Evolutionary conservation across 2,329 filamentous ascomycete species (phyloP).

Genomic region (Aspergillus sergii): DNA sequence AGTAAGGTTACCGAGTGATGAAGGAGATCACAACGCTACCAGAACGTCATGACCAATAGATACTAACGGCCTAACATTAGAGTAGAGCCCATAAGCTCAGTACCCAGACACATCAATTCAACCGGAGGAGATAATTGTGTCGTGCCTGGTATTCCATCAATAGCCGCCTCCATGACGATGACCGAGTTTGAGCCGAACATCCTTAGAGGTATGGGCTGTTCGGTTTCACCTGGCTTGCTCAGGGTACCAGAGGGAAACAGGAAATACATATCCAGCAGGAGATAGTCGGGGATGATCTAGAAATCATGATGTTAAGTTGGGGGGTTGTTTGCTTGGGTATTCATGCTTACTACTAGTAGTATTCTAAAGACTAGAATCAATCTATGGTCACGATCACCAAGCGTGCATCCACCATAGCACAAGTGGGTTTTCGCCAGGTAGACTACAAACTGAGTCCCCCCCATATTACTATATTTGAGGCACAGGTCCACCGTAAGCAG

Average conservation of each 20-base stretch:
- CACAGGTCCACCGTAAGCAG: not conserved
- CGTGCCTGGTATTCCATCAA: not conserved
- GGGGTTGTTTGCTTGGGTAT: not conserved
- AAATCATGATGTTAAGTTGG: not conserved
- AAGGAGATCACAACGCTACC: not conserved
- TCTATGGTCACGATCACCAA: not conserved
- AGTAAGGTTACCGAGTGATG: not conserved
- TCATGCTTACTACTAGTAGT: not conserved
- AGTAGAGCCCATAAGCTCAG: not conserved
- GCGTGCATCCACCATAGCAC: not conserved
- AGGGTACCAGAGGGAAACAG: not conserved
- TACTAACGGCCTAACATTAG: not conserved
- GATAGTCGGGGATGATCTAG: not conserved
- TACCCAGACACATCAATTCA: not conserved
- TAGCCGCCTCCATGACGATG: not conserved
- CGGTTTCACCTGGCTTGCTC: not conserved
- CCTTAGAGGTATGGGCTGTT: slow-evolving; percentile 2
- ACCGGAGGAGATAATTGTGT: not conserved
- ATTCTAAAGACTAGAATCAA: too few relatives aligned
- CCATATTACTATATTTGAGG: not conserved
- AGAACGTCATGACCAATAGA: not conserved
- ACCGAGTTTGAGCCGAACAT: slow-evolving; percentile 10
- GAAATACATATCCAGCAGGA: not conserved
- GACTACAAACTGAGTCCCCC: not conserved
- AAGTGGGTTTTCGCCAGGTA: not conserved